These are phyloP conservation scores for Aspergillus viridinutans DNA, from an alignment of 2,329 filamentous ascomycete species.

Conservation along the genomic window DNA sequence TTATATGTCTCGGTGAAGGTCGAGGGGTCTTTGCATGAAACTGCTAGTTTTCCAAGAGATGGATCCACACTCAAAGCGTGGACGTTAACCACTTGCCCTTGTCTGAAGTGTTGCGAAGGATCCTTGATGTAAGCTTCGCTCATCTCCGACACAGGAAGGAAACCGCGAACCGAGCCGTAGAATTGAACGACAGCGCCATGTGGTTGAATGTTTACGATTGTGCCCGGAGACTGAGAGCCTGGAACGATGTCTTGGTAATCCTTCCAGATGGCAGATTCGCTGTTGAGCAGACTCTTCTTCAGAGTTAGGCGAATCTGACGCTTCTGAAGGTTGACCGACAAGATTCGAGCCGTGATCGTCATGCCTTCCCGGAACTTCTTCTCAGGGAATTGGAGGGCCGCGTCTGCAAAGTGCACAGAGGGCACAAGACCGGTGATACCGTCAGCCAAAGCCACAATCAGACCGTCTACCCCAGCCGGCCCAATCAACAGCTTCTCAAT, in stretches of 20 bases:
- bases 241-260: conserved; percentile 69
- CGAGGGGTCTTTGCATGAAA: conserved; percentile 88
- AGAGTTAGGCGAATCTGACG: conserved; percentile 80
- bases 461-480: conserved; percentile 69
- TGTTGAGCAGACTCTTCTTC: conserved; percentile 93
- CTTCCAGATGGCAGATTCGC: conserved; percentile 73
- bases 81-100: conserved; percentile 87
- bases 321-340: conserved; percentile 72
- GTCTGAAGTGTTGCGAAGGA: conserved; percentile 80
- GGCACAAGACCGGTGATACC: conserved; percentile 86
- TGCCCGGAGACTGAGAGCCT: conserved; percentile 78
- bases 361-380: conserved; percentile 91
- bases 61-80: conserved; percentile 78
- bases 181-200: conserved; percentile 89
- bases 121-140: conserved; percentile 93
- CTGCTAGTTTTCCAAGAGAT: conserved; percentile 66
- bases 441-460: conserved; percentile 80
- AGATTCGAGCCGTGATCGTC: conserved; percentile 76
- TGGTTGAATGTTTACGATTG: conserved; percentile 73
- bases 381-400: conserved; percentile 84
- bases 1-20: conserved; percentile 74
- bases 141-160: conserved; percentile 93
- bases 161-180: conserved; percentile 77
- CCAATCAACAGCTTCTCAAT: conserved; percentile 81
- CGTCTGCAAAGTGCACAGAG: conserved; percentile 82